Evolutionary conservation across 139 green algal species (phyloP).

Genomic region (Chlamydomonas applanata): DNA sequence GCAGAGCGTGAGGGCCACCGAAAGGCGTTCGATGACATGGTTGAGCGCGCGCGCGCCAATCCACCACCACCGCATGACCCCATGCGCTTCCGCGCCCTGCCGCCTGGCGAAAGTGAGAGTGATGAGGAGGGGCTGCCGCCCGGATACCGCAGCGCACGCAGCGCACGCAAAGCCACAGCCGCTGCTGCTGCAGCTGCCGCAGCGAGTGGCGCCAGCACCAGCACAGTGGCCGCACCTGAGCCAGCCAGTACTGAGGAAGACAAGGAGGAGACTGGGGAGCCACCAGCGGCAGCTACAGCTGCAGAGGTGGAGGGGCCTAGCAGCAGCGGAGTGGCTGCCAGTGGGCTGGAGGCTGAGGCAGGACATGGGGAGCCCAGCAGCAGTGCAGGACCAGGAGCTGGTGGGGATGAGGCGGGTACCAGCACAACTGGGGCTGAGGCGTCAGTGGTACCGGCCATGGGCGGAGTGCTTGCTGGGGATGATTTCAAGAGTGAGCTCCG

Average conservation of each 20-base stretch:
- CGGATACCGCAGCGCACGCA: constrained; percentile 3
- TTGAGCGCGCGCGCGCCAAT: constrained; percentile 41
- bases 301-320: too few relatives aligned
- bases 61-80: constrained; percentile 49
- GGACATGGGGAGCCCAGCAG: too few relatives aligned
- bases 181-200: constrained; percentile 15
- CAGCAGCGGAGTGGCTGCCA: too few relatives aligned
- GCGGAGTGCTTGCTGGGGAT: neutral
- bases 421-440: neutral
- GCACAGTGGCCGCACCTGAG: too few relatives aligned
- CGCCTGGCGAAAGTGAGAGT: constrained; percentile 54
- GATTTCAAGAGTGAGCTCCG: constrained; percentile 34
- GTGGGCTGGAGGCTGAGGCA: too few relatives aligned
- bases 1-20: constrained; percentile 41
- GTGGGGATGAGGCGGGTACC: neutral
- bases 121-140: constrained; percentile 60
- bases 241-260: too few relatives aligned
- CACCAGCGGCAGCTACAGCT: constrained; percentile 9
- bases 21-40: constrained; percentile 65
- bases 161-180: neutral
- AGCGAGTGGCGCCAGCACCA: constrained; percentile 11
- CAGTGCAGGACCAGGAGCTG: neutral
- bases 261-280: neutral
- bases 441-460: neutral
- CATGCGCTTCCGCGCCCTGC: constrained; percentile 65